phyloP scores from a whole-genome alignment of 2,329 filamentous ascomycete genomes.

The Penicillium sp. region DNA sequence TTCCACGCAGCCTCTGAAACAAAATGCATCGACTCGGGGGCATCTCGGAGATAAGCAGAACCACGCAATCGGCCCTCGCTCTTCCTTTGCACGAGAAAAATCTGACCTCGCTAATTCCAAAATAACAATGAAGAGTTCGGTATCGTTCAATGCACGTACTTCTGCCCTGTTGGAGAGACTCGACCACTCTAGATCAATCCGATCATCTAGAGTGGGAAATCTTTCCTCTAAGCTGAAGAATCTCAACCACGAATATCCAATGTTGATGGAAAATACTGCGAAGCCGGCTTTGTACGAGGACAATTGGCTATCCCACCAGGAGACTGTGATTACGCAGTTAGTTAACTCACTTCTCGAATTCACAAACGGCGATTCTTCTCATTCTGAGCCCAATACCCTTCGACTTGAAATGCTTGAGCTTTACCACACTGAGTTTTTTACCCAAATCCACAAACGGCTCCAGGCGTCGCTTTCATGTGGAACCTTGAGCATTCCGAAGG shows the following conservation, averaged over 20 bases:
- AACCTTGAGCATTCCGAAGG: conserved; percentile 59
- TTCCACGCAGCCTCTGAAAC: conserved; percentile 2
- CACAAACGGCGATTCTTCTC: conserved; percentile 20
- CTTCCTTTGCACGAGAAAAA: neutral
- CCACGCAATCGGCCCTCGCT: conserved; percentile 9
- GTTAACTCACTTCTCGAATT: conserved; percentile 60
- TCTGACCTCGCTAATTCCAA: neutral
- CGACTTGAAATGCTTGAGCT: conserved; percentile 55
- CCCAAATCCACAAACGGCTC: conserved; percentile 59
- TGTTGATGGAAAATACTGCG: conserved; percentile 58
- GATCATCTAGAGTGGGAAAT: conserved; percentile 36
- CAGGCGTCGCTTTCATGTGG: conserved; percentile 64
- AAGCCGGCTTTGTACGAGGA: conserved; percentile 66
- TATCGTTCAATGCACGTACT: conserved; percentile 13
- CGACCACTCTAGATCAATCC: conserved; percentile 26
- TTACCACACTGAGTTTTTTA: conserved; percentile 59
- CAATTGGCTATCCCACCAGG: conserved; percentile 65
- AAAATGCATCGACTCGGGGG: neutral
- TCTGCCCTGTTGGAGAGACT: conserved; percentile 17
- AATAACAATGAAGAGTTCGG: neutral
- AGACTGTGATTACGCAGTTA: conserved; percentile 64
- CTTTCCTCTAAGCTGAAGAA: conserved; percentile 32
- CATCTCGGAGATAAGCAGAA: conserved; percentile 19
- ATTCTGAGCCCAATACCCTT: conserved; percentile 38
- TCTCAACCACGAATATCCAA: conserved; percentile 50